These are phyloP conservation scores for Hordeum marinum DNA, from an alignment of 176 grass and related monocot species.

Conservation along the genomic window DNA sequence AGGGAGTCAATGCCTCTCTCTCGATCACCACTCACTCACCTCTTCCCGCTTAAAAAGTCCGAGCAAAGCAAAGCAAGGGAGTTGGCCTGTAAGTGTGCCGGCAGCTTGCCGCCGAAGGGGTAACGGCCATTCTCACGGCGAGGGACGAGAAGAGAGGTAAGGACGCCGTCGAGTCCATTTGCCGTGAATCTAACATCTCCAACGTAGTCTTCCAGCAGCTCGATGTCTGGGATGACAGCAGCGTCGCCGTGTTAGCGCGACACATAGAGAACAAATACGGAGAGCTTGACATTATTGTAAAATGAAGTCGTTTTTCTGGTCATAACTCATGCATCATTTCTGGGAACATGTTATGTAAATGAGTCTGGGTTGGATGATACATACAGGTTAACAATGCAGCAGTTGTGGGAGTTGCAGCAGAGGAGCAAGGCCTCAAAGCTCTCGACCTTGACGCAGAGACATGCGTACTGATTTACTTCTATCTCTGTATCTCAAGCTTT, in stretches of 20 bases:
- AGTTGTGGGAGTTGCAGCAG: slow-evolving; percentile 33
- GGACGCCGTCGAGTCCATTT: slow-evolving; percentile 32
- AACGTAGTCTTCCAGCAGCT: slow-evolving; percentile 65
- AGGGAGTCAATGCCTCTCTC: too few species aligned
- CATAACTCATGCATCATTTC: background rate
- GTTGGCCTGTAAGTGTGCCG: slow-evolving; percentile 53
- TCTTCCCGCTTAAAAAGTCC: too few species aligned
- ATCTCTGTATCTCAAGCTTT: background rate
- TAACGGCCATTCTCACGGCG: slow-evolving; percentile 56
- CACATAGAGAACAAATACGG: slow-evolving; percentile 52
- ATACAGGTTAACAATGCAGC: slow-evolving; percentile 76
- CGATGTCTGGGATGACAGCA: slow-evolving; percentile 40
- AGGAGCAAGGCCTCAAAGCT: slow-evolving; percentile 50
- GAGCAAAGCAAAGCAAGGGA: slow-evolving; percentile 8
- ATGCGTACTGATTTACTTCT: slow-evolving; percentile 18
- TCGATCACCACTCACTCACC: too few species aligned
- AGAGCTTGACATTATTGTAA: slow-evolving; percentile 76
- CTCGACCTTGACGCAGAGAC: slow-evolving; percentile 48
- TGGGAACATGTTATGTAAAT: background rate
- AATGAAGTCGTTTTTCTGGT: background rate
- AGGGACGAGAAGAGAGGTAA: slow-evolving; percentile 55
- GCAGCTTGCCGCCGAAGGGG: slow-evolving; percentile 38
- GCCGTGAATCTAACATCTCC: slow-evolving; percentile 8
- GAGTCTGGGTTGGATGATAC: background rate
- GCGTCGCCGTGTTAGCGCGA: slow-evolving; percentile 25